phyloP scores from a whole-genome alignment of 208 protist genomes.

The Acanthamoeba quina region DNA sequence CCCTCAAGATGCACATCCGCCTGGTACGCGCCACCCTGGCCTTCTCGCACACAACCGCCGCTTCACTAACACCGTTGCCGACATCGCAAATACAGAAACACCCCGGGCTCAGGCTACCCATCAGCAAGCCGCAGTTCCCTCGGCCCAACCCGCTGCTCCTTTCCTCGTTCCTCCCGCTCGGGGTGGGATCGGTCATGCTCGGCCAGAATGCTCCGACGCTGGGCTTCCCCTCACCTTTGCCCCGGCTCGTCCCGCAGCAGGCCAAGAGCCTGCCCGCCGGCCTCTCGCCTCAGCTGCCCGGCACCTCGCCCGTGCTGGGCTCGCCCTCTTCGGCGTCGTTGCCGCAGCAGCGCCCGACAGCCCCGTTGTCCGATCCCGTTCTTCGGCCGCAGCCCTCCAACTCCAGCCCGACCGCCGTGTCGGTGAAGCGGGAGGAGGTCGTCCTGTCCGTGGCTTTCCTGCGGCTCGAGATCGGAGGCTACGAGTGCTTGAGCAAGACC shows the following conservation, averaged over 20 bases:
- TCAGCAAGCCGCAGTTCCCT: background rate
- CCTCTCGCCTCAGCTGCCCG: too few species aligned
- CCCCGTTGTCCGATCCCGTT: background rate
- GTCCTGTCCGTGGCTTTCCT: background rate
- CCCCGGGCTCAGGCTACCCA: background rate
- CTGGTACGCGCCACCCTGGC: constrained; percentile 72
- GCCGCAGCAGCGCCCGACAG: too few species aligned
- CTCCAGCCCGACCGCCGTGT: background rate
- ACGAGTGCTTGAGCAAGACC: constrained; percentile 24
- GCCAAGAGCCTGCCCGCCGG: too few species aligned
- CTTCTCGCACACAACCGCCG: background rate
- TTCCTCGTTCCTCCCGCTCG: background rate
- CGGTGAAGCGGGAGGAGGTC: background rate
- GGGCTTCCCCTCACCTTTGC: background rate
- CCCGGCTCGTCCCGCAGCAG: too few species aligned
- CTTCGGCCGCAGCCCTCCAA: background rate
- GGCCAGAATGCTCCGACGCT: background rate
- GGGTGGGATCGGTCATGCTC: background rate
- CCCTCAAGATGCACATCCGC: constrained; percentile 83
- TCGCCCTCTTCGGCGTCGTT: too few species aligned
- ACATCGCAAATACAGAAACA: background rate
- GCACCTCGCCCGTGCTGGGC: too few species aligned
- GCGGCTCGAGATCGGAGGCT: constrained; percentile 48
- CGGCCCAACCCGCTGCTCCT: constrained; percentile 32
- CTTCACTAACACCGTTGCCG: background rate